phyloP scores from a whole-genome alignment of 495 filamentous ascomycete genomes.

The Niebla homalea region DNA sequence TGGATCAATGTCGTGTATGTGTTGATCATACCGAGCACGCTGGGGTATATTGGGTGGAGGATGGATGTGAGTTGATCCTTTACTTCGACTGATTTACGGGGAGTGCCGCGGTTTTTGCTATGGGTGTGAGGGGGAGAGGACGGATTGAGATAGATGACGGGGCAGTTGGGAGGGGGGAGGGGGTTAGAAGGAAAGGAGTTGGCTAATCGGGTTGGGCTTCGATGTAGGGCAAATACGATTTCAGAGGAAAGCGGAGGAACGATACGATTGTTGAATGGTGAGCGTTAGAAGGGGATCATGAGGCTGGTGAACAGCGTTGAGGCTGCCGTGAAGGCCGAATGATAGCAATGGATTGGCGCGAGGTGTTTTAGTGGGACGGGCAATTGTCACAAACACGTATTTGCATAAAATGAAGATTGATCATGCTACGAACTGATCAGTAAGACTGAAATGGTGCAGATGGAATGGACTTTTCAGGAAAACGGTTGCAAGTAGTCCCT shows the following conservation, averaged over 20 bases:
- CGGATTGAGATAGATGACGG: conserved; percentile 2
- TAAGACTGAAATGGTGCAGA: too few relatives aligned
- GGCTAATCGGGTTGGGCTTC: not conserved
- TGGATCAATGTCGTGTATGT: conserved; percentile 64
- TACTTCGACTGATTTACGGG: not conserved
- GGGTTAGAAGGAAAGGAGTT: not conserved
- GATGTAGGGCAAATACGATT: conserved; percentile 65
- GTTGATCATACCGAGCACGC: conserved; percentile 48
- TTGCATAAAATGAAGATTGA: too few relatives aligned
- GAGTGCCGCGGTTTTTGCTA: not conserved
- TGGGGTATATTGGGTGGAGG: conserved; percentile 58
- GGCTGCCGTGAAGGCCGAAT: too few relatives aligned
- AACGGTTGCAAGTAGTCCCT: too few relatives aligned
- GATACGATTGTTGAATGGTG: conserved; percentile 61
- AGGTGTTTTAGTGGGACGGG: too few relatives aligned
- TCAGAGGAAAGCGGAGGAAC: conserved; percentile 76
- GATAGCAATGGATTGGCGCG: too few relatives aligned
- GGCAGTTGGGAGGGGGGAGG: conserved; percentile 6
- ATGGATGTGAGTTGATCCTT: conserved; percentile 57
- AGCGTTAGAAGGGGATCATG: not conserved
- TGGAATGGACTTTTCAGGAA: too few relatives aligned
- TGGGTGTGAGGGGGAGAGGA: not conserved
- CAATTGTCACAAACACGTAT: too few relatives aligned
- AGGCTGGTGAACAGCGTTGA: not conserved
- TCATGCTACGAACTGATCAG: too few relatives aligned